phyloP scores from a whole-genome alignment of 139 green algal species.

The Chara braunii region DNA sequence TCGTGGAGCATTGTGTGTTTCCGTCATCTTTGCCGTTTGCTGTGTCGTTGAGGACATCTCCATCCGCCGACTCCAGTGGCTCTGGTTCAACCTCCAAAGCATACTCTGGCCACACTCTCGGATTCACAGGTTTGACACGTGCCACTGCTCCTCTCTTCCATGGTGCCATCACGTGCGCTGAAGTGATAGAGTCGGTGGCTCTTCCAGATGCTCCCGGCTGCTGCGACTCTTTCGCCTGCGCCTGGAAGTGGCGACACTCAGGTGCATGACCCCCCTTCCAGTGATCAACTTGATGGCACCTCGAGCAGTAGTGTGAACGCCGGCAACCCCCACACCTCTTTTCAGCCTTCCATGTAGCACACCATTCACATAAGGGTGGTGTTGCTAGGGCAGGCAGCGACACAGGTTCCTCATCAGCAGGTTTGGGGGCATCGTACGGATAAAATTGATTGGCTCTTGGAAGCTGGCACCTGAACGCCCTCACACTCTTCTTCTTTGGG shows the following conservation, averaged over 20 bases:
- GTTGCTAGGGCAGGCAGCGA: too few relatives aligned
- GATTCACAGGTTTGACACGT: neutral
- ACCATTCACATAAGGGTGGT: constrained; percentile 22
- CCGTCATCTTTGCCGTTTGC: too few relatives aligned
- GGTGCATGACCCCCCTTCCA: constrained; percentile 4
- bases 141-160: neutral
- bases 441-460: constrained; percentile 13
- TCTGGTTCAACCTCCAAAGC: neutral
- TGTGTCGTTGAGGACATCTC: too few relatives aligned
- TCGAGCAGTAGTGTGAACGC: constrained; percentile 6
- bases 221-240: too few relatives aligned
- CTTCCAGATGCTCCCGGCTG: neutral
- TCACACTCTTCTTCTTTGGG: constrained; percentile 6
- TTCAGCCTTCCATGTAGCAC: constrained; percentile 2
- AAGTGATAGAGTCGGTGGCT: neutral
- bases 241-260: neutral
- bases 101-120: neutral
- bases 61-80: neutral
- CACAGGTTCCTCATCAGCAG: too few relatives aligned
- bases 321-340: constrained; percentile 11
- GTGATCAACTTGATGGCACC: constrained; percentile 11
- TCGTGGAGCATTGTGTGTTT: too few relatives aligned
- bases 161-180: neutral
- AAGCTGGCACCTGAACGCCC: constrained; percentile 11
- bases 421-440: constrained; percentile 2